Evolutionary conservation across 129 eudicot genomes (phyloP).

Genomic region (Heracleum sosnowskyi): DNA sequence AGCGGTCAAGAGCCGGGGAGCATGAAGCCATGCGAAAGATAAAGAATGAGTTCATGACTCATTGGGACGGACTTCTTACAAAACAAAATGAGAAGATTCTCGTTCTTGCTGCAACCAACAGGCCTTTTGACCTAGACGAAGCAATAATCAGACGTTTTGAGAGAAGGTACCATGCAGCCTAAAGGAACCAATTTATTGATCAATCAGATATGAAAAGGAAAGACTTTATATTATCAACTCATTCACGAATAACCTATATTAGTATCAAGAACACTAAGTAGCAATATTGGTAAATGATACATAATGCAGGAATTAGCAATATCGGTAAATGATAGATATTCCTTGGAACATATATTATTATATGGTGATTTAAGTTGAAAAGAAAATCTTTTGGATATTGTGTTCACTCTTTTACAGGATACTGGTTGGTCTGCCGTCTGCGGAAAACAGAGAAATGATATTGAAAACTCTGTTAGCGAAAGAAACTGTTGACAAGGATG

Average conservation of each 20-base stretch:
- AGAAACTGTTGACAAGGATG: constrained; percentile 49
- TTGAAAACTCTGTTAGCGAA: constrained; percentile 65
- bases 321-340: neutral
- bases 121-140: constrained; percentile 97
- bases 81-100: constrained; percentile 79
- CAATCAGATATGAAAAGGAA: neutral
- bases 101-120: constrained; percentile 94
- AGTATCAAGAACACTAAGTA: neutral
- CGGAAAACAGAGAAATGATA: constrained; percentile 70
- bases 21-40: constrained; percentile 98
- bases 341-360: neutral
- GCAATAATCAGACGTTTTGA: constrained; percentile 94
- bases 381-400: neutral
- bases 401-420: constrained; percentile 40
- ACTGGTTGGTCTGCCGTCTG: constrained; percentile 90
- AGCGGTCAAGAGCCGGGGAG: constrained; percentile 49
- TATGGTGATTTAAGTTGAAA: neutral
- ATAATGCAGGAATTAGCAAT: too few species aligned
- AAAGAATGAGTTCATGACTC: constrained; percentile 90
- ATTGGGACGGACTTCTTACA: constrained; percentile 87
- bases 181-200: neutral
- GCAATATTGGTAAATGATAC: neutral
- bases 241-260: neutral
- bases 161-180: constrained; percentile 48
- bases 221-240: neutral